A percentile compares a stretch with the other conserved stretches of the same genome.
Conservation (phyloP, 805 yeast species). For the Wickerhamiella sorbophila region DNA sequence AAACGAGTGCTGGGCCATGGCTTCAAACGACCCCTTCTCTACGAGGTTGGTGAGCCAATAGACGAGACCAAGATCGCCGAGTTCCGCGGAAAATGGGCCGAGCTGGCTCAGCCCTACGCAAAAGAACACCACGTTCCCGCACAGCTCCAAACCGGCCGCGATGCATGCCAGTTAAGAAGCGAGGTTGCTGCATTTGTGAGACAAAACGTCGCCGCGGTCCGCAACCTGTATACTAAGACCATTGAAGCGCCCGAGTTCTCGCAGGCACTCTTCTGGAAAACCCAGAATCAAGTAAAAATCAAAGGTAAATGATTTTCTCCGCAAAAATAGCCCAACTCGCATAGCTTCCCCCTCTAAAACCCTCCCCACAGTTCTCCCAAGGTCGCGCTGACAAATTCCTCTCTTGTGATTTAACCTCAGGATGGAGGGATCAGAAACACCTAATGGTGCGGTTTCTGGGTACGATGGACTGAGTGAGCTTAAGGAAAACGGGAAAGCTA, state of each 20-base stretch:
- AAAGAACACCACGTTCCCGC: conserved; percentile 38
- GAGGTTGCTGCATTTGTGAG: conserved; percentile 57
- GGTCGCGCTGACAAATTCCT: no score
- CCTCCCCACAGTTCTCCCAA: no score
- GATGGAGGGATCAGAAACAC: background rate
- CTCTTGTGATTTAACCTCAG: no score
- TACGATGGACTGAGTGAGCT: no score
- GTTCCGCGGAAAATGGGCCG: conserved; percentile 64
- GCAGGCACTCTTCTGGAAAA: conserved; percentile 56
- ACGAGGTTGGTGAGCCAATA: conserved; percentile 59
- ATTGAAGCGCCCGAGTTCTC: conserved; percentile 58
- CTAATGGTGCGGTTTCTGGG: background rate
- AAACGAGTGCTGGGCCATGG: conserved; percentile 43
- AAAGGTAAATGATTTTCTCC: no score
- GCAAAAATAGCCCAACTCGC: no score
- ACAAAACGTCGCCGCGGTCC: conserved; percentile 32
- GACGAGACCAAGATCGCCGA: conserved; percentile 42
- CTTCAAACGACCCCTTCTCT: conserved; percentile 50
- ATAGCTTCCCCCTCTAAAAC: no score
- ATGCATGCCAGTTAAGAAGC: conserved; percentile 54
- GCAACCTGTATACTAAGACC: conserved; percentile 9
- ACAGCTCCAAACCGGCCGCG: conserved; percentile 46
- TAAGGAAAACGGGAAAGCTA: background rate
- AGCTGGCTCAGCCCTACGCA: conserved; percentile 19
- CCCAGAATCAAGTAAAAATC: conserved; percentile 7